Conservation (phyloP, 176 grass and related monocot species). For the Hsuehochloa calcarea region DNA sequence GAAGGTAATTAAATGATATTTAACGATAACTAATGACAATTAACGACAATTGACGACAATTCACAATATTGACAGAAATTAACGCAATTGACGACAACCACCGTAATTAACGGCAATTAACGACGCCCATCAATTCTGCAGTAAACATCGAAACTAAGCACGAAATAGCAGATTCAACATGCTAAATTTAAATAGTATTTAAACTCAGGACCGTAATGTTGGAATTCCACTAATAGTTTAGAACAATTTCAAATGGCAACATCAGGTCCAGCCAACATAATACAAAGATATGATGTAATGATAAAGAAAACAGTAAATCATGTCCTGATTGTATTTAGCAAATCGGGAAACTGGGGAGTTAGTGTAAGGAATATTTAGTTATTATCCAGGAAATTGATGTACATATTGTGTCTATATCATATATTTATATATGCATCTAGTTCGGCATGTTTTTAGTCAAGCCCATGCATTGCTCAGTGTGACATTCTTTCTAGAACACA, state of each 20-base stretch:
- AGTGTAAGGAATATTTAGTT: neutral
- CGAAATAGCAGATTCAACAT: neutral
- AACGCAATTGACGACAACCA: too few relatives aligned
- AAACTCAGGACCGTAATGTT: neutral
- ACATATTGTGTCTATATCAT: neutral
- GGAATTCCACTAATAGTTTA: neutral
- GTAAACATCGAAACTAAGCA: conserved; percentile 18
- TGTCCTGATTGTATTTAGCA: too few relatives aligned
- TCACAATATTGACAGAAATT: too few relatives aligned
- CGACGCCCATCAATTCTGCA: too few relatives aligned
- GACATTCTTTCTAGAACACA: neutral
- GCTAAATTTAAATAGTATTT: neutral
- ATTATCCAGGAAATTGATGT: conserved; percentile 27
- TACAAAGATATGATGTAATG: neutral
- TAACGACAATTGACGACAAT: too few relatives aligned
- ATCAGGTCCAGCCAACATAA: conserved; percentile 8
- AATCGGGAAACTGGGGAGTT: too few relatives aligned
- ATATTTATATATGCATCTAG: neutral
- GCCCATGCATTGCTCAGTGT: neutral
- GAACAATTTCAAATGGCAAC: conserved; percentile 3
- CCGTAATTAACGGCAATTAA: too few relatives aligned
- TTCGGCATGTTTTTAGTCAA: conserved; percentile 5
- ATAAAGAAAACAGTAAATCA: too few relatives aligned
- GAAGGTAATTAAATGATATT: too few relatives aligned
- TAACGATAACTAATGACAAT: too few relatives aligned